A percentile compares a stretch with the other conserved stretches of the same genome.
Conservation (phyloP, 805 yeast species). For the Cyberlindnera maritima region DNA sequence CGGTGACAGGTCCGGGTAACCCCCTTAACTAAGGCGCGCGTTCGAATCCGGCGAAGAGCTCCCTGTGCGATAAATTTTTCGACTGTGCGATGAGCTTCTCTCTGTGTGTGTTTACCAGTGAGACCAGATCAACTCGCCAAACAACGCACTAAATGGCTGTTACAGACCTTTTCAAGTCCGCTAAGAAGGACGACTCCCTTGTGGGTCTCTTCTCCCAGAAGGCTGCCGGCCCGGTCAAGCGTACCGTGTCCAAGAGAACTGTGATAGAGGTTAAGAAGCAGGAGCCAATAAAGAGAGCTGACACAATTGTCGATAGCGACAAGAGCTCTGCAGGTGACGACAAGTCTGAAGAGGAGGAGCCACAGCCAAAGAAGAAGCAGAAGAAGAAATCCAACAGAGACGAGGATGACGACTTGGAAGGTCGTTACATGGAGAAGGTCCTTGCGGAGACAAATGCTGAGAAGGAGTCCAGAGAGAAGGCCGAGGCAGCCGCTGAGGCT, state of each 20-base stretch:
- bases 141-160: constrained; percentile 26
- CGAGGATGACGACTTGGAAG: constrained; percentile 47
- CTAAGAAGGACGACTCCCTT: constrained; percentile 31
- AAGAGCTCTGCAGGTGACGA: constrained; percentile 17
- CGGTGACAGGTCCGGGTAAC: constrained; percentile 10
- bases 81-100: constrained; percentile 20
- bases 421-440: constrained; percentile 50
- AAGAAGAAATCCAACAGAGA: constrained; percentile 19
- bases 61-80: constrained; percentile 12
- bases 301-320: constrained; percentile 21
- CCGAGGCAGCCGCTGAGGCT: constrained; percentile 30
- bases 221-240: constrained; percentile 48
- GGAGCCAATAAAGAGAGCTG: constrained; percentile 19
- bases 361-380: constrained; percentile 26
- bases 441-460: constrained; percentile 34
- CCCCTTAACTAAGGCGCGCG: not conserved
- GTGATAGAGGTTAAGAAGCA: constrained; percentile 24
- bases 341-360: constrained; percentile 22
- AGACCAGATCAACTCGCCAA: too few species aligned
- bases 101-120: not conserved
- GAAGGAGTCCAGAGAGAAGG: constrained; percentile 23
- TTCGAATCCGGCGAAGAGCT: constrained; percentile 5
- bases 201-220: constrained; percentile 36
- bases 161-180: constrained; percentile 31
- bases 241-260: constrained; percentile 34